These are phyloP conservation scores for Allium fistulosum DNA, from an alignment of 106 monocot genomes.

Conservation along the genomic window DNA sequence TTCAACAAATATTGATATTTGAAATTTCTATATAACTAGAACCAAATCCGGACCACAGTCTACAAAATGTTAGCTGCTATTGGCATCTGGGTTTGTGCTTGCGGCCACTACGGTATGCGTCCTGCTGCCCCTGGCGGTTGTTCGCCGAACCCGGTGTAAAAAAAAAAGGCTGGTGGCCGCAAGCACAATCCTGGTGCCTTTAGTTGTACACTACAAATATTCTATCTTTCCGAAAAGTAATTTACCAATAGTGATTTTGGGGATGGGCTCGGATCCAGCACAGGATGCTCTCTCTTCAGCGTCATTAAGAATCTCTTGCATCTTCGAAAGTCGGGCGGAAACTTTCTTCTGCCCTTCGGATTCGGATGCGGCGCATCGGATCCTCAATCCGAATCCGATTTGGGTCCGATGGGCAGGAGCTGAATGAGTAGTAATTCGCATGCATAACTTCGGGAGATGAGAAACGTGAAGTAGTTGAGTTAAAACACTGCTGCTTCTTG, in stretches of 20 bases:
- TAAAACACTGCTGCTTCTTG: conserved; percentile 10
- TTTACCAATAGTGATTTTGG: conserved; percentile 51
- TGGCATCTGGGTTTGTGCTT: no score
- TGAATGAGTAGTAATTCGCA: not conserved
- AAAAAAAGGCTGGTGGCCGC: no score
- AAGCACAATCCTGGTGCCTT: no score
- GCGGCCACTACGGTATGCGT: no score
- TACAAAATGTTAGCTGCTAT: no score
- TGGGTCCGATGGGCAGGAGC: conserved; percentile 9
- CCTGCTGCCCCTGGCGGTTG: no score
- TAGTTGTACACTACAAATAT: no score
- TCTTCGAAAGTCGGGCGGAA: conserved; percentile 35
- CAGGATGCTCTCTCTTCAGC: conserved; percentile 40
- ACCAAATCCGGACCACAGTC: no score
- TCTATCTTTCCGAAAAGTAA: no score
- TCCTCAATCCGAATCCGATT: conserved; percentile 2
- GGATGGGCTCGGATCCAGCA: conserved; percentile 29
- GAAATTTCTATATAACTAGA: no score
- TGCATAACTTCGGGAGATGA: conserved; percentile 9
- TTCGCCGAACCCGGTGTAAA: no score
- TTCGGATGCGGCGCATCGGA: conserved; percentile 19
- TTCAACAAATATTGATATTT: no score
- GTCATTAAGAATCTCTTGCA: conserved; percentile 41
- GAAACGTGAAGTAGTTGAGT: conserved; percentile 11
- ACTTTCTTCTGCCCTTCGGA: conserved; percentile 23